Evolutionary conservation across 768 basidiomycete species (phyloP).

Genomic region (Hygrophoropsis aurantiaca): DNA sequence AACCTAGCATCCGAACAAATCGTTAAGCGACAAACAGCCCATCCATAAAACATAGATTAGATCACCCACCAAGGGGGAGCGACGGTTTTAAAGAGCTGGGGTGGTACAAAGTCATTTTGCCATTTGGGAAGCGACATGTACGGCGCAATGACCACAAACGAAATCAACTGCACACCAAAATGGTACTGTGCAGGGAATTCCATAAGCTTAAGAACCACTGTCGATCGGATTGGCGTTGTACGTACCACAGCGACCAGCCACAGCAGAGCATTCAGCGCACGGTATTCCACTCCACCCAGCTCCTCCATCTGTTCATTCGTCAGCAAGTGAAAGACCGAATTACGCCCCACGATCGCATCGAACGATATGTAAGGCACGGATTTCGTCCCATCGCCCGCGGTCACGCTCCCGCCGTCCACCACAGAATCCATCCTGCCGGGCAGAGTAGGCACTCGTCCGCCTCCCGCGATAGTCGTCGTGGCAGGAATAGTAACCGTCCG

Average conservation of each 20-base stretch:
- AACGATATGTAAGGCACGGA: constrained; percentile 83
- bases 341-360: constrained; percentile 80
- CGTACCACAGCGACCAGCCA: constrained; percentile 79
- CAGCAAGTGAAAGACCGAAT: constrained; percentile 68
- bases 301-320: constrained; percentile 86
- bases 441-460: constrained; percentile 21
- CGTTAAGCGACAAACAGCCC: neutral
- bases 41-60: neutral
- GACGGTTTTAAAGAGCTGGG: constrained; percentile 54
- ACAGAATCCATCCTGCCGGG: constrained; percentile 14
- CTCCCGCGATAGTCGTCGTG: constrained; percentile 53
- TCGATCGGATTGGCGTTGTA: constrained; percentile 9
- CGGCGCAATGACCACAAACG: constrained; percentile 75
- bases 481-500: constrained; percentile 76
- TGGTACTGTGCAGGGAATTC: constrained; percentile 61
- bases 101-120: constrained; percentile 58
- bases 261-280: constrained; percentile 75
- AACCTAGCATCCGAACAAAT: constrained; percentile 51
- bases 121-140: constrained; percentile 70
- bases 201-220: constrained; percentile 3
- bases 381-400: constrained; percentile 40
- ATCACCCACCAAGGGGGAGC: constrained; percentile 61
- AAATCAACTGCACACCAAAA: constrained; percentile 63
- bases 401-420: constrained; percentile 9
- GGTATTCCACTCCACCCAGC: constrained; percentile 91